Base-by-base conservation (phyloP, 2,329 filamentous ascomycete species). In the Microdochium trichocladiopsis region DNA sequence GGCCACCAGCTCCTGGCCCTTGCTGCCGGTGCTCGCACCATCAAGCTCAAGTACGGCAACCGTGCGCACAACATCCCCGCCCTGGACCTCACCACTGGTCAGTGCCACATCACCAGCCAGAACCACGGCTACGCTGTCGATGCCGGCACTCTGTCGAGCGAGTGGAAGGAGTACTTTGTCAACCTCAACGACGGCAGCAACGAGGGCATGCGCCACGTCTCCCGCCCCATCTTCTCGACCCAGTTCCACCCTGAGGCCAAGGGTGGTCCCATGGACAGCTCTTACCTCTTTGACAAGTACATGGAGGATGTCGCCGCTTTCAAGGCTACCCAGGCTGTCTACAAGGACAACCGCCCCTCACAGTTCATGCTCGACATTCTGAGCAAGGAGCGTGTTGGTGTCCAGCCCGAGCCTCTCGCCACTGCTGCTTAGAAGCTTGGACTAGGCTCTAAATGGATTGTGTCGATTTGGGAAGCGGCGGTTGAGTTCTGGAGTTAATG, bases 31-130 rank as follows among this genome's bases (percentile, higher is more conserved):
- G 94, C 90, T 51, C 81, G 84, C 63, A 97, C 94, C 56, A 87
- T 95, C 75, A 97, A 97, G 83, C 84, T 99, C 73, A 97, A 97
- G 83, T 99, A 96, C 72, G 94, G 94, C 66, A 99, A 99, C 82
- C 88, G 94, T 61, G 94, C 92, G 18, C 94, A 97, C 80, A 99
- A 99, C 79, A 97, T 97, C 63, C 94, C 94, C 9, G 91, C 92
- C 55, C 78, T 97, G 53, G 93, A 97, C 69, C 78, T 96, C 69
- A 96, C 89, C 55, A 97, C 93, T 36, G 93, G 94, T 53, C 90
- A 93, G 71, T 97, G 94, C 83, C 93, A 97, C 78, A 97, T 97
- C 71, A 97, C 93, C 54, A 92, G 87, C 70, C 94, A 99, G 79
- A 97, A 97, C 77, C 94, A 97, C 74, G 94, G 94, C 57, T 99